Evolutionary conservation across 2,329 filamentous ascomycete genomes (phyloP).

Genomic region (Furcasterigmium furcatum): DNA sequence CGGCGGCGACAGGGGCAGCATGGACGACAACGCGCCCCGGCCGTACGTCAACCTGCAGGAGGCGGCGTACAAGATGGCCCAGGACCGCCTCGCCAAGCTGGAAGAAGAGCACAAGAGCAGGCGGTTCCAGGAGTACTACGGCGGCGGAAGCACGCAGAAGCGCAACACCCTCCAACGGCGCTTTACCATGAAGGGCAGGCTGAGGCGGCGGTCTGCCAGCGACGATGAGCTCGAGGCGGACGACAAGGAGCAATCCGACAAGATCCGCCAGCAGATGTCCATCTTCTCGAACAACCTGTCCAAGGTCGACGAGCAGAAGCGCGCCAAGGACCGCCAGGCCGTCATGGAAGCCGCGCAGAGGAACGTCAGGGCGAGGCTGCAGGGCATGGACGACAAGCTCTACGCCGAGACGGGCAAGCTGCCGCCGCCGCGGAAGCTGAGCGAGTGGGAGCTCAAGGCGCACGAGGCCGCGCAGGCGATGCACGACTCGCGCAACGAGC

Average conservation of each 20-base stretch:
- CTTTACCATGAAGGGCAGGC: slow-evolving; percentile 51
- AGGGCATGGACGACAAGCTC: slow-evolving; percentile 78
- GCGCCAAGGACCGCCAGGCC: slow-evolving; percentile 69
- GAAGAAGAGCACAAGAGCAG: slow-evolving; percentile 64
- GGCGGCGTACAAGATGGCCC: slow-evolving; percentile 79
- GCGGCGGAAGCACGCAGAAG: slow-evolving; percentile 35
- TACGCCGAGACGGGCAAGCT: slow-evolving; percentile 69
- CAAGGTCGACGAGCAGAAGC: slow-evolving; percentile 70
- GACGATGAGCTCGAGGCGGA: slow-evolving; percentile 60
- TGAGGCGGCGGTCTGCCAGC: slow-evolving; percentile 63
- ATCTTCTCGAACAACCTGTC: slow-evolving; percentile 66
- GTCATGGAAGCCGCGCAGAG: slow-evolving; percentile 77
- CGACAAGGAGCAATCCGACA: slow-evolving; percentile 66
- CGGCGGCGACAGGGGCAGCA: slow-evolving; percentile 22
- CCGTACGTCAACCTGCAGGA: slow-evolving; percentile 71
- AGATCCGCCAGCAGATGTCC: slow-evolving; percentile 77
- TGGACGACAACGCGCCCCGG: slow-evolving; percentile 42
- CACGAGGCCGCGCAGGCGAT: slow-evolving; percentile 65
- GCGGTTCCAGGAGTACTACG: slow-evolving; percentile 76
- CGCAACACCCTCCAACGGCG: slow-evolving; percentile 22
- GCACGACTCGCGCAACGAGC: slow-evolving; percentile 41
- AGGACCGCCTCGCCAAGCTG: slow-evolving; percentile 78
- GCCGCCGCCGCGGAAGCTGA: slow-evolving; percentile 63
- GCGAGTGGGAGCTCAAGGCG: slow-evolving; percentile 78
- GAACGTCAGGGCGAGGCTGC: slow-evolving; percentile 77